Conservation (phyloP, 2,329 filamentous ascomycete species). For the Fulvia fulva region DNA sequence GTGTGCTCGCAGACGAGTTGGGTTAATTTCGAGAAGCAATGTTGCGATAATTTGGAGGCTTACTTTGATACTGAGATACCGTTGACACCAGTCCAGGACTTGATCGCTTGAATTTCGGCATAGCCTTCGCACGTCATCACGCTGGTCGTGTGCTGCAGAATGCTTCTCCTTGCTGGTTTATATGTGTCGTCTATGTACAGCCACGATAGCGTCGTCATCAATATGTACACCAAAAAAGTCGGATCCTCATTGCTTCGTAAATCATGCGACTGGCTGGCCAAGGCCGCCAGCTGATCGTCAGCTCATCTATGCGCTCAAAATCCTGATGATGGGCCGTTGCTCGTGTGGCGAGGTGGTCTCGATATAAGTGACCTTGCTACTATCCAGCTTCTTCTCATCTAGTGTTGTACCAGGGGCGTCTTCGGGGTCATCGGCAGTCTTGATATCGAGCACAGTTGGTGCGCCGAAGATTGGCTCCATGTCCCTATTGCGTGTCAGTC, state of each 20-base stretch:
- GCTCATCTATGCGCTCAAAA: constrained; percentile 9
- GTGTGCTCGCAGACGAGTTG: constrained; percentile 6
- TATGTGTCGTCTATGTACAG: neutral
- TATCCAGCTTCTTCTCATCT: constrained; percentile 11
- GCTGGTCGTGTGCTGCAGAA: neutral
- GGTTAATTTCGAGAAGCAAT: constrained; percentile 7
- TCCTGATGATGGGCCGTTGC: constrained; percentile 8
- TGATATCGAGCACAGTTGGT: constrained; percentile 7
- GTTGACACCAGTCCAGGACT: neutral
- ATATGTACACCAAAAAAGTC: neutral
- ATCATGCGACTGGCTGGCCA: neutral
- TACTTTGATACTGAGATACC: constrained; percentile 9
- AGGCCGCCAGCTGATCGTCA: neutral
- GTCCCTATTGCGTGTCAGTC: constrained; percentile 1
- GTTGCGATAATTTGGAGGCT: constrained; percentile 10
- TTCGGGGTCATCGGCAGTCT: constrained; percentile 10
- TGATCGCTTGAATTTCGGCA: neutral
- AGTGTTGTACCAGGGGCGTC: neutral
- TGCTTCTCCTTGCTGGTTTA: neutral
- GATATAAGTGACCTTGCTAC: constrained; percentile 10
- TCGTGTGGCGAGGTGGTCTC: constrained; percentile 9
- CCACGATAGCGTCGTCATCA: neutral
- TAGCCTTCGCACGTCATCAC: neutral
- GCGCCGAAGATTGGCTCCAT: constrained; percentile 20
- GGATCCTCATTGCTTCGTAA: neutral